Conservation (phyloP, 2,329 filamentous ascomycete genomes). For the Parafenestella ontariensis region DNA sequence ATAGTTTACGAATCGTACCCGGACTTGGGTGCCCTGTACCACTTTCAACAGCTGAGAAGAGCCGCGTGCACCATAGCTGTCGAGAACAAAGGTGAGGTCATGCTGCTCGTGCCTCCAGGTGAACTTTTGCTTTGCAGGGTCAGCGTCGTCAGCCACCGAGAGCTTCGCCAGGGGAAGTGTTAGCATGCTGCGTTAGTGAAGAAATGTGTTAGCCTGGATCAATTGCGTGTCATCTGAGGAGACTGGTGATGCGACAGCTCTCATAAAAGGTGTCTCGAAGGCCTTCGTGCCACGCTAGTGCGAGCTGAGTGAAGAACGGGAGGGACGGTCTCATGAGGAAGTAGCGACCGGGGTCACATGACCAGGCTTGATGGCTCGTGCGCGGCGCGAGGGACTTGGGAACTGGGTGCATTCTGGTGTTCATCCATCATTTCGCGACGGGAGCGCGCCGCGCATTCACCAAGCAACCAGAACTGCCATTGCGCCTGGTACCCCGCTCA, state of each 20-base stretch:
- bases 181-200: slow-evolving; percentile 30
- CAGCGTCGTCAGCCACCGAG: slow-evolving; percentile 43
- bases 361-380: slow-evolving; percentile 10
- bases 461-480: slow-evolving; percentile 24
- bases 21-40: slow-evolving; percentile 49
- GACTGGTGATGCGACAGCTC: background rate
- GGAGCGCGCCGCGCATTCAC: slow-evolving; percentile 40
- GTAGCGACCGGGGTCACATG: slow-evolving; percentile 30
- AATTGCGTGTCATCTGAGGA: background rate
- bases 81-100: slow-evolving; percentile 43
- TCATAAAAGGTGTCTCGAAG: too few relatives aligned
- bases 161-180: slow-evolving; percentile 41
- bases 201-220: slow-evolving; percentile 2
- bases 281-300: background rate
- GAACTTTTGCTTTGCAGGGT: slow-evolving; percentile 35
- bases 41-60: slow-evolving; percentile 49
- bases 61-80: slow-evolving; percentile 36
- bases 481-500: slow-evolving; percentile 28
- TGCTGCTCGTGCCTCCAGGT: slow-evolving; percentile 46
- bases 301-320: background rate
- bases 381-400: slow-evolving; percentile 31
- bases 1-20: slow-evolving; percentile 47
- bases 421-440: slow-evolving; percentile 39
- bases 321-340: slow-evolving; percentile 16
- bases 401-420: slow-evolving; percentile 37